phyloP scores from a whole-genome alignment of 1,139 yeast genomes.

The Trichomonascaceae sp. region DNA sequence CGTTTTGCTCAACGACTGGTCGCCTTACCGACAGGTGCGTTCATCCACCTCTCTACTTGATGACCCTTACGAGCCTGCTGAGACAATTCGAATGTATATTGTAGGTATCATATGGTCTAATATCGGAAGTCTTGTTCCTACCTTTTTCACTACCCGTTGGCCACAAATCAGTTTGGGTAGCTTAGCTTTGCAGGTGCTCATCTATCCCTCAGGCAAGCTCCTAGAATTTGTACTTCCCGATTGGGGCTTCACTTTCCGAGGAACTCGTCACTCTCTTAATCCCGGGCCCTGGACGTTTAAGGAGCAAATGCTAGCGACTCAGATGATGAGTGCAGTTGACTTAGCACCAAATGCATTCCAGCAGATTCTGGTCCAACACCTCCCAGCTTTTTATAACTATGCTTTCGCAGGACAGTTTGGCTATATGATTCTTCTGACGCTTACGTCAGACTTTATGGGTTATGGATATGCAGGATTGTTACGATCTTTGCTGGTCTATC shows the following conservation, averaged over 20 bases:
- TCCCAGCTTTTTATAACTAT: slow-evolving; percentile 27
- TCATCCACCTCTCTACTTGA: slow-evolving; percentile 45
- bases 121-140: slow-evolving; percentile 52
- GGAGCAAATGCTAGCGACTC: slow-evolving; percentile 59
- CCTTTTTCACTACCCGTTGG: slow-evolving; percentile 49
- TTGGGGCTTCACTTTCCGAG: slow-evolving; percentile 39
- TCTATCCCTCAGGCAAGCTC: slow-evolving; percentile 49
- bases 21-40: slow-evolving; percentile 48
- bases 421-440: slow-evolving; percentile 43
- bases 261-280: slow-evolving; percentile 38
- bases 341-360: slow-evolving; percentile 39
- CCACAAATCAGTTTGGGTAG: slow-evolving; percentile 43
- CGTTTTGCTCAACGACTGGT: slow-evolving; percentile 38
- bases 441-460: slow-evolving; percentile 52
- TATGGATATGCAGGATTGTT: slow-evolving; percentile 52
- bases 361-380: slow-evolving; percentile 28
- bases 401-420: slow-evolving; percentile 36
- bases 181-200: slow-evolving; percentile 47
- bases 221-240: slow-evolving; percentile 38
- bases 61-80: slow-evolving; percentile 39
- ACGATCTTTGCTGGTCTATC: slow-evolving; percentile 43
- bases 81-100: slow-evolving; percentile 50
- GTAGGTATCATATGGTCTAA: slow-evolving; percentile 52
- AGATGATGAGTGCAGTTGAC: slow-evolving; percentile 23
- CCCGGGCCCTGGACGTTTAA: slow-evolving; percentile 62